Base-by-base conservation (phyloP, 352 stramenopile species). In the Stramenopiles sp. region DNA sequence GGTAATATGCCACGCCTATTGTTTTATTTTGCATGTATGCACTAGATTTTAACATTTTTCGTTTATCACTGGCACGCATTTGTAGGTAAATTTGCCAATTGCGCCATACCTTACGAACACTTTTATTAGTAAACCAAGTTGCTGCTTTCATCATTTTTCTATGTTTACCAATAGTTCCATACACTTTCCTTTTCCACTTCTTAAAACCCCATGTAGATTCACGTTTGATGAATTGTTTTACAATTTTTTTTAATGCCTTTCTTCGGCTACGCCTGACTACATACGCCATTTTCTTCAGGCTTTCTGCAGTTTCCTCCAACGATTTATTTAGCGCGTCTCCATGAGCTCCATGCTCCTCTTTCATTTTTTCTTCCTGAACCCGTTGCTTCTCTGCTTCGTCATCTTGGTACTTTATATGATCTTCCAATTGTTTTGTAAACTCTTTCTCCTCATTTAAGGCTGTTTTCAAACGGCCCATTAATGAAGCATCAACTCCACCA, bases 61-160 rank as follows among this genome's bases (percentile, higher is more conserved):
- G 4, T 33, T 33, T 76, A 33, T 76, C 65, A 33, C 31, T 33
- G 4, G 4, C 7, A 7, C 65, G 13, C 30, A 76, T 76, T 31
- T 33, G 4, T 1, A 76, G 4, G 13, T 76, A 76, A 33, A 76
- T 13, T 33, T 76, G 65, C 65, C 65, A 76, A 7, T 7, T 33
- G 13, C 65, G 65, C 65, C 65, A 76, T 13, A 33, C 31, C 13
- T 76, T 76, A 7, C 65, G 65, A 31, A 76, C 65, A 20, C 31
- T 31, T 33, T 76, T 76, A 20, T 76, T 76, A 13, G 65, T 76
- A 20, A 76, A 76, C 65, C 65, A 76, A 7, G 65, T 76, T 33
- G 65, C 65, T 20, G 65, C 65, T 33, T 33, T 31, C 65, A 76
- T 76, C 65, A 76, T 76, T 33, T 76, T 76, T 33, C 31, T 76